Evolutionary conservation across 2,329 filamentous ascomycete species (phyloP).

Genomic region (Hypocreales sp.): DNA sequence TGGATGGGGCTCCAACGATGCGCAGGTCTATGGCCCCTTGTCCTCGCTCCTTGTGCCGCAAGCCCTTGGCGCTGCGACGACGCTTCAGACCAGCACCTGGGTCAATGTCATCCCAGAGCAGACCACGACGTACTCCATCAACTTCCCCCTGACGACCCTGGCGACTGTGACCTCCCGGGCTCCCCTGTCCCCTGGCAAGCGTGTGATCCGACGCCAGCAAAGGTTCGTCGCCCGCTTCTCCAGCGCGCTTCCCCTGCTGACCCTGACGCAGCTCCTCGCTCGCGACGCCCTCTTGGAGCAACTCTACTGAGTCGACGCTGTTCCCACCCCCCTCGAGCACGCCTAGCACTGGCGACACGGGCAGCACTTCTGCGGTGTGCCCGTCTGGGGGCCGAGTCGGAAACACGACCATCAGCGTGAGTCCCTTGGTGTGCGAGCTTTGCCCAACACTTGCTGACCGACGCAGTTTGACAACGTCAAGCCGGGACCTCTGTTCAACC

Average conservation of each 20-base stretch:
- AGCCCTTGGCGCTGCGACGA: slow-evolving; percentile 4
- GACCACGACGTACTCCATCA: slow-evolving; percentile 24
- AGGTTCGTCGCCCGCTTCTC: slow-evolving; percentile 8
- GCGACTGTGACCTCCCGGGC: slow-evolving; percentile 14
- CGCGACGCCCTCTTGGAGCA: slow-evolving; percentile 11
- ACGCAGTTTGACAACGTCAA: slow-evolving; percentile 20
- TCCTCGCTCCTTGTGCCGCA: slow-evolving; percentile 8
- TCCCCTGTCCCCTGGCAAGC: slow-evolving; percentile 5
- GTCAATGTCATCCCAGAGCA: slow-evolving; percentile 20
- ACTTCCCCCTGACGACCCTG: slow-evolving; percentile 22
- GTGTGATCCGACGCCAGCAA: slow-evolving; percentile 12
- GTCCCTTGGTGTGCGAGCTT: slow-evolving; percentile 4
- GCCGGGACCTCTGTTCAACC: slow-evolving; percentile 23
- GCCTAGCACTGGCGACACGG: slow-evolving; percentile 2
- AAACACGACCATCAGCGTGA: slow-evolving; percentile 21
- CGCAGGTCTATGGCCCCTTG: slow-evolving; percentile 8
- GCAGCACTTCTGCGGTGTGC: slow-evolving; percentile 10
- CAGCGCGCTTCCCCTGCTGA: slow-evolving; percentile 1
- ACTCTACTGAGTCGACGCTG: slow-evolving; percentile 3
- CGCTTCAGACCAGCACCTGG: slow-evolving; percentile 21
- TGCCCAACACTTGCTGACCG: slow-evolving; percentile 4
- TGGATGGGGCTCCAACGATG: slow-evolving; percentile 7
- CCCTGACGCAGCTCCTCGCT: slow-evolving; percentile 5
- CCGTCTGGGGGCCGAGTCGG: slow-evolving; percentile 16
- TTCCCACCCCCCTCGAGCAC: not conserved